phyloP scores from a whole-genome alignment of 2,329 filamentous ascomycete species.

The Monosporascus sp. region DNA sequence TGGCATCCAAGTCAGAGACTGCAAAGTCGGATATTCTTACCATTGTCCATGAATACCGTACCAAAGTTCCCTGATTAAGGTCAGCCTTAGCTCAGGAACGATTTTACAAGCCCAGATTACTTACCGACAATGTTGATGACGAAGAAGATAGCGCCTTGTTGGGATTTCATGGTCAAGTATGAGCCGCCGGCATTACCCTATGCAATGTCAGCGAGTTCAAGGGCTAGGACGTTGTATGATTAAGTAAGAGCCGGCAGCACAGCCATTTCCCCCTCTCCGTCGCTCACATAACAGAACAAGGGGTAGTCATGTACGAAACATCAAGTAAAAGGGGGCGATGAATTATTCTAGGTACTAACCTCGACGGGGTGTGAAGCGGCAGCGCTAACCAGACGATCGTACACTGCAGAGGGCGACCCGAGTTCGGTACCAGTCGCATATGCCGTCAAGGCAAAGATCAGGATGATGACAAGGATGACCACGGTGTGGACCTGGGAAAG shows the following conservation, averaged over 20 bases:
- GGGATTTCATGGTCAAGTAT: slow-evolving; percentile 78
- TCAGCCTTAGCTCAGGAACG: not conserved
- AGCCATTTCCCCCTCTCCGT: not conserved
- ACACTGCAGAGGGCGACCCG: slow-evolving; percentile 69
- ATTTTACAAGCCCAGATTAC: not conserved
- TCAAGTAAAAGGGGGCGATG: not conserved
- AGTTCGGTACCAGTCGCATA: slow-evolving; percentile 68
- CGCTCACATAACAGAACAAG: too few relatives aligned
- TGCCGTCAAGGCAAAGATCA: slow-evolving; percentile 74
- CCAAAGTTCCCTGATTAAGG: slow-evolving; percentile 68
- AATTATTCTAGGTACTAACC: not conserved
- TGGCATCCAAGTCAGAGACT: not conserved
- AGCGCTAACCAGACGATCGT: slow-evolving; percentile 67
- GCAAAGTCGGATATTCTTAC: slow-evolving; percentile 27
- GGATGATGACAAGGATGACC: slow-evolving; percentile 73
- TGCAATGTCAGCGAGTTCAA: not conserved
- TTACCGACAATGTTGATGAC: slow-evolving; percentile 60
- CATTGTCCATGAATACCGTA: slow-evolving; percentile 57
- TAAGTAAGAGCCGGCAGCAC: not conserved
- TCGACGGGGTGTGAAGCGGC: slow-evolving; percentile 64
- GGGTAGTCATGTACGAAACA: too few relatives aligned
- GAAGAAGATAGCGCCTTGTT: slow-evolving; percentile 79
- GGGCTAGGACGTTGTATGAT: not conserved
- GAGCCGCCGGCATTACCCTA: slow-evolving; percentile 71
- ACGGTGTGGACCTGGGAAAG: slow-evolving; percentile 61